Conservation (phyloP, 2,329 filamentous ascomycete species). For the Exophiala oligosperma region DNA sequence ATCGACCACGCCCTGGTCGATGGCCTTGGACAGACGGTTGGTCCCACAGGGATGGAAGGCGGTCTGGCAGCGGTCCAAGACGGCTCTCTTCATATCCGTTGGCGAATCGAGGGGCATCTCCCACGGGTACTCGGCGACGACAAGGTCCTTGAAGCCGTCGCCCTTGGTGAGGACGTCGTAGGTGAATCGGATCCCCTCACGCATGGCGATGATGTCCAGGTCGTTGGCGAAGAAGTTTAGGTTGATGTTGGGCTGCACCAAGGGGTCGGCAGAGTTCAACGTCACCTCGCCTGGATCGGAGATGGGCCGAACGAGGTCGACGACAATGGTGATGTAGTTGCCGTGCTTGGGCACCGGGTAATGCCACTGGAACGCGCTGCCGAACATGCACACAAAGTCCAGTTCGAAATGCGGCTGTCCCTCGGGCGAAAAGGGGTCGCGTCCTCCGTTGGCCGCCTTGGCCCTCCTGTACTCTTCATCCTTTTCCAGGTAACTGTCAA, state of each 20-base stretch:
- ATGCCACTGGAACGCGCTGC: conserved; percentile 53
- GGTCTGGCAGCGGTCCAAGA: conserved; percentile 62
- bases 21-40: conserved; percentile 52
- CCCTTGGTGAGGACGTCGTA: conserved; percentile 59
- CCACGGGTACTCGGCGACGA: conserved; percentile 56
- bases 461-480: conserved; percentile 49
- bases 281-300: conserved; percentile 46
- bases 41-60: conserved; percentile 62
- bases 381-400: conserved; percentile 63
- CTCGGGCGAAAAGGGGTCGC: conserved; percentile 56
- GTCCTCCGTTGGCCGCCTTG: conserved; percentile 41
- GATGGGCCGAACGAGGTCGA: conserved; percentile 51
- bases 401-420: conserved; percentile 64
- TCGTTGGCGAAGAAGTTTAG: conserved; percentile 50
- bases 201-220: conserved; percentile 57
- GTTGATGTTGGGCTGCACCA: conserved; percentile 44
- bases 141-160: conserved; percentile 52
- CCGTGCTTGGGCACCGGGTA: conserved; percentile 46
- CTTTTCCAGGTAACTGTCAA: conserved; percentile 54
- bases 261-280: conserved; percentile 40
- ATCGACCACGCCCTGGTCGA: conserved; percentile 54
- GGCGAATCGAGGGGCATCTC: conserved; percentile 58
- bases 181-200: conserved; percentile 57
- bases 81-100: conserved; percentile 56
- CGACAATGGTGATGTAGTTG: conserved; percentile 58